A percentile compares a stretch with the other conserved stretches of the same genome.
phyloP scores from a whole-genome alignment of 2,329 filamentous ascomycete genomes.

The Clonostachys rosea region DNA sequence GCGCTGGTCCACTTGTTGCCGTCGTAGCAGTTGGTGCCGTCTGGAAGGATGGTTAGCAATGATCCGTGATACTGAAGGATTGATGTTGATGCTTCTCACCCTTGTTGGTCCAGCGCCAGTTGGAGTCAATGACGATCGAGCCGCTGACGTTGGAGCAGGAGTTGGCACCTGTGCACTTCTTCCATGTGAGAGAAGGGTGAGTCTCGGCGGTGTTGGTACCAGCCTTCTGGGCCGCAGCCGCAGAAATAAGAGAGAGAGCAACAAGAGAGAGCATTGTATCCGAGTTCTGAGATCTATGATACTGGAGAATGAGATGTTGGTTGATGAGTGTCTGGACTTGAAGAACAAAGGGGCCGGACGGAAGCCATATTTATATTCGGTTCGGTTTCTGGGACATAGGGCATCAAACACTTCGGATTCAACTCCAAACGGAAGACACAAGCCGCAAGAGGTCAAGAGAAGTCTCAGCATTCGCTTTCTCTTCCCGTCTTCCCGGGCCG shows the following conservation, averaged over 20 bases:
- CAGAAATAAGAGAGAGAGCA: conserved; percentile 7
- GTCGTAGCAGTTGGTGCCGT: conserved; percentile 36
- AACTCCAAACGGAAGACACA: too few relatives aligned
- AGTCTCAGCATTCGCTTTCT: too few relatives aligned
- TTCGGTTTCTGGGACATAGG: too few relatives aligned
- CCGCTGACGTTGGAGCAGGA: conserved; percentile 34
- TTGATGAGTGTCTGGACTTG: neutral
- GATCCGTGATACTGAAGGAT: conserved; percentile 2
- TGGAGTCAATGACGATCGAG: conserved; percentile 43
- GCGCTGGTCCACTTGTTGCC: conserved; percentile 29
- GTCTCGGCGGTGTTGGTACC: conserved; percentile 29
- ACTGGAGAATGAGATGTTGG: neutral
- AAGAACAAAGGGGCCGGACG: neutral
- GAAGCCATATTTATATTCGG: neutral
- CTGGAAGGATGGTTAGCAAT: neutral
- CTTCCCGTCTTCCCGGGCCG: too few relatives aligned
- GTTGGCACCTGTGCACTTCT: conserved; percentile 33
- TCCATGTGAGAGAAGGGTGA: conserved; percentile 38
- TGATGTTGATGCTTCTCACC: conserved; percentile 15
- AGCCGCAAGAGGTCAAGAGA: too few relatives aligned
- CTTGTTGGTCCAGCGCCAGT: conserved; percentile 50
- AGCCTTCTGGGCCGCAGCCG: conserved; percentile 32
- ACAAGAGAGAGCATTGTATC: conserved; percentile 6
- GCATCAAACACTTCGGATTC: too few relatives aligned
- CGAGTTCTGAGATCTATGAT: neutral